These are phyloP conservation scores for Picea glauca DNA, from an alignment of 75 land plant genomes.

Conservation along the genomic window DNA sequence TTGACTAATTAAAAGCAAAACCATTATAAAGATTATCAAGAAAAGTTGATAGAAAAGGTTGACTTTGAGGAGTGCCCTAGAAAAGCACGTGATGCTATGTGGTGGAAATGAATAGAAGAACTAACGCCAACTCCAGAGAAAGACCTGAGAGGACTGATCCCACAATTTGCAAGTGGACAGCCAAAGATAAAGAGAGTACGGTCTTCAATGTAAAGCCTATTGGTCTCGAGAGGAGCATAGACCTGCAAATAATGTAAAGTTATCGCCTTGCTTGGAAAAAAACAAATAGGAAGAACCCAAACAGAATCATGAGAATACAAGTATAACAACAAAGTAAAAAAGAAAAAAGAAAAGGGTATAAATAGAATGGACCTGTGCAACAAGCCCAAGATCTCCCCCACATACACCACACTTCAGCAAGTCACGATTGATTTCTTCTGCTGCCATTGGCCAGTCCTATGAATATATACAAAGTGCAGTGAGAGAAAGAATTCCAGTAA, in stretches of 20 bases:
- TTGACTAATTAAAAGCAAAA: background rate
- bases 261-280: background rate
- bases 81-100: no score
- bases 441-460: conserved; percentile 79
- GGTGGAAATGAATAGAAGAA: background rate
- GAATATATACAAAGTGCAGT: background rate
- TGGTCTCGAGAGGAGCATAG: conserved; percentile 69
- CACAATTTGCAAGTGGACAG: conserved; percentile 61
- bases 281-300: background rate
- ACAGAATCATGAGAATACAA: background rate
- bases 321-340: background rate
- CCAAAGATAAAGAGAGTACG: conserved; percentile 69
- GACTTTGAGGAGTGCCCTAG: background rate
- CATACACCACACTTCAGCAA: conserved; percentile 62
- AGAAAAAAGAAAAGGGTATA: conserved; percentile 10
- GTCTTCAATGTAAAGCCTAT: conserved; percentile 51
- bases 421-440: conserved; percentile 23
- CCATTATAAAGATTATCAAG: background rate
- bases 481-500: no score
- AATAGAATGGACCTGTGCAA: conserved; percentile 64
- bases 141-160: conserved; percentile 51
- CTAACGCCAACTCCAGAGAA: background rate
- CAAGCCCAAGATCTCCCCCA: conserved; percentile 62
- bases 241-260: conserved; percentile 28
- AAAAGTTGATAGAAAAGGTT: background rate